Evolutionary conservation across 1,139 yeast species (phyloP).

Genomic region (Protomyces gravidus): DNA sequence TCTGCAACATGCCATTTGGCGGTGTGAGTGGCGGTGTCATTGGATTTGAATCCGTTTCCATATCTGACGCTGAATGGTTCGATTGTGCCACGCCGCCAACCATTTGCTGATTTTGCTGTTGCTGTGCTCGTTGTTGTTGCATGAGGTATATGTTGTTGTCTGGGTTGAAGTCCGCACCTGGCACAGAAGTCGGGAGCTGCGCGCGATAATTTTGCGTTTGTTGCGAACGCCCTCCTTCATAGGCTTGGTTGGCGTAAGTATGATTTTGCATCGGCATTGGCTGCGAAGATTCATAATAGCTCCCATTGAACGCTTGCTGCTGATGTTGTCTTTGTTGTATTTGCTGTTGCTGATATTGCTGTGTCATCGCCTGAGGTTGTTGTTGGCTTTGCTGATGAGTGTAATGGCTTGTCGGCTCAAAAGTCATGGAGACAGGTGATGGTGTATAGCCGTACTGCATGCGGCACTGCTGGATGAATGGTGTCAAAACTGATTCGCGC

Average conservation of each 20-base stretch:
- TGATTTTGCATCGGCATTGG: constrained; percentile 1
- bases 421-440: not conserved
- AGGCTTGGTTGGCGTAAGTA: not conserved
- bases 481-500: constrained; percentile 38
- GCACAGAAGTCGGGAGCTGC: not conserved
- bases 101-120: constrained; percentile 4
- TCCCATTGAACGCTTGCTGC: not conserved
- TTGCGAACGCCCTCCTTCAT: not conserved
- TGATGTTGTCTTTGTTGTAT: not conserved
- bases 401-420: not conserved
- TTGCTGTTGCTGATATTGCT: constrained; percentile 22
- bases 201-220: not conserved
- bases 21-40: constrained; percentile 26
- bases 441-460: constrained; percentile 1
- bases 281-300: not conserved
- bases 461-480: constrained; percentile 30
- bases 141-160: constrained; percentile 1
- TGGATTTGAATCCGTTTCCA: constrained; percentile 20
- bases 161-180: not conserved
- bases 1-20: constrained; percentile 11
- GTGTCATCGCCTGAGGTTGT: constrained; percentile 27
- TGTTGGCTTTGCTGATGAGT: constrained; percentile 20
- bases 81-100: not conserved
- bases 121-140: constrained; percentile 18
- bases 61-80: constrained; percentile 14